These are phyloP conservation scores for Taphrina communis DNA, from an alignment of 1,139 yeast species.

Conservation along the genomic window DNA sequence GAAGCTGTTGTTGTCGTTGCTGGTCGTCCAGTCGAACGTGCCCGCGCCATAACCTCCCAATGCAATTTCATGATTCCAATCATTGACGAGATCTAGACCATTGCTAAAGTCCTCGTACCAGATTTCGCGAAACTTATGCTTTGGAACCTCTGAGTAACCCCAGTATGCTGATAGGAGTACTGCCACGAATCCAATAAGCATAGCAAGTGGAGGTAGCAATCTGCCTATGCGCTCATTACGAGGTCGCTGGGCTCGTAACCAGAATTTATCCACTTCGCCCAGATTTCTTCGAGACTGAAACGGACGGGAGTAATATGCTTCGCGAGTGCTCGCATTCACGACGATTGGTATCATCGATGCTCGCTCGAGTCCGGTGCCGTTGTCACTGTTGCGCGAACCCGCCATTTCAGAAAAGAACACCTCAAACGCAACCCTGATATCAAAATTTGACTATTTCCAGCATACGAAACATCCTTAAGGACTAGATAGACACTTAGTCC, in stretches of 20 bases:
- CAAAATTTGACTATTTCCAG: no score
- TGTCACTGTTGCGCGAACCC: no score
- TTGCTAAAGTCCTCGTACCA: constrained; percentile 42
- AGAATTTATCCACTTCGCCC: constrained; percentile 28
- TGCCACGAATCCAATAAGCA: constrained; percentile 37
- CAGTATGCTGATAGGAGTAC: constrained; percentile 39
- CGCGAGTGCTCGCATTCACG: not conserved
- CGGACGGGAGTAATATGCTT: constrained; percentile 12
- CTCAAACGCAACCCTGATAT: no score
- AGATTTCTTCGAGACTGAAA: constrained; percentile 11
- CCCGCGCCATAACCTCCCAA: constrained; percentile 46
- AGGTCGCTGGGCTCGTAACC: constrained; percentile 27
- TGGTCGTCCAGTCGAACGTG: constrained; percentile 45
- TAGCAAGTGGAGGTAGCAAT: constrained; percentile 38
- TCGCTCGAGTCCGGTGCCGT: no score
- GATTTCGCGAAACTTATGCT: constrained; percentile 42
- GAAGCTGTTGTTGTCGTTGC: constrained; percentile 42
- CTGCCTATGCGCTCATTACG: constrained; percentile 30
- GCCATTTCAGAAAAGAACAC: no score
- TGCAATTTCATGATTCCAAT: constrained; percentile 44
- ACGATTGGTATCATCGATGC: not conserved
- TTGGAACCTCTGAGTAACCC: constrained; percentile 43
- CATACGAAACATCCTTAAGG: no score
- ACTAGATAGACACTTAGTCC: no score
- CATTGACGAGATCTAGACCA: constrained; percentile 31